Conservation (phyloP, 2,329 filamentous ascomycete species). For the Tolypocladium tundrense region DNA sequence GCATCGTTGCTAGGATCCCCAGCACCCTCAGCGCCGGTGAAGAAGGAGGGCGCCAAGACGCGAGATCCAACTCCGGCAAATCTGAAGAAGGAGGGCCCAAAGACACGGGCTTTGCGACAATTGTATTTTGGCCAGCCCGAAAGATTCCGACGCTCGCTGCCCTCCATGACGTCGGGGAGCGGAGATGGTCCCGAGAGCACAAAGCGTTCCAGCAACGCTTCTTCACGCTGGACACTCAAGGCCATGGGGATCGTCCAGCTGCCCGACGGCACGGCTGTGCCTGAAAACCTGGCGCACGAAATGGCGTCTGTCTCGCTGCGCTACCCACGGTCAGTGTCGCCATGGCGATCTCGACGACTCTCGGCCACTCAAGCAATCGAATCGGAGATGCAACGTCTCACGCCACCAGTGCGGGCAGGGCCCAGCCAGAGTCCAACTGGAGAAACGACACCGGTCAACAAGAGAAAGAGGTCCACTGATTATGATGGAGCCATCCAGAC, state of each 20-base stretch:
- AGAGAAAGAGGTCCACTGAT: constrained; percentile 11
- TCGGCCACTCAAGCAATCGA: constrained; percentile 1
- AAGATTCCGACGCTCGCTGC: constrained; percentile 28
- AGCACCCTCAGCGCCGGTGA: neutral
- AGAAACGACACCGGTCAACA: constrained; percentile 2
- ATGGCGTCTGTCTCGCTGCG: constrained; percentile 12
- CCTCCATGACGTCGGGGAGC: constrained; percentile 20
- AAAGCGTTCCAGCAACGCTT: constrained; percentile 24
- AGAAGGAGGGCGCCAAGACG: constrained; percentile 15
- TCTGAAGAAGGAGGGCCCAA: constrained; percentile 14
- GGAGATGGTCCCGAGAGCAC: constrained; percentile 13
- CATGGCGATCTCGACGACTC: neutral
- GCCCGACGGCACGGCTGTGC: constrained; percentile 42
- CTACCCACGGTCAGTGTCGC: constrained; percentile 1
- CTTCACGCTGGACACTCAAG: constrained; percentile 35
- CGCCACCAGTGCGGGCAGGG: neutral
- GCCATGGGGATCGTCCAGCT: constrained; percentile 42
- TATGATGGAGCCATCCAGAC: neutral
- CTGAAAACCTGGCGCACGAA: constrained; percentile 38
- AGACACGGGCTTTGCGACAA: constrained; percentile 26
- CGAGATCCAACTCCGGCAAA: constrained; percentile 2
- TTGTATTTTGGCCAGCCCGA: constrained; percentile 18
- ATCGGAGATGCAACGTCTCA: constrained; percentile 3
- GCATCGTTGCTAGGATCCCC: constrained; percentile 6
- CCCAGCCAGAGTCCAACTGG: neutral